Conservation (phyloP, 148 eudicot genomes). For the Drosera capensis region DNA sequence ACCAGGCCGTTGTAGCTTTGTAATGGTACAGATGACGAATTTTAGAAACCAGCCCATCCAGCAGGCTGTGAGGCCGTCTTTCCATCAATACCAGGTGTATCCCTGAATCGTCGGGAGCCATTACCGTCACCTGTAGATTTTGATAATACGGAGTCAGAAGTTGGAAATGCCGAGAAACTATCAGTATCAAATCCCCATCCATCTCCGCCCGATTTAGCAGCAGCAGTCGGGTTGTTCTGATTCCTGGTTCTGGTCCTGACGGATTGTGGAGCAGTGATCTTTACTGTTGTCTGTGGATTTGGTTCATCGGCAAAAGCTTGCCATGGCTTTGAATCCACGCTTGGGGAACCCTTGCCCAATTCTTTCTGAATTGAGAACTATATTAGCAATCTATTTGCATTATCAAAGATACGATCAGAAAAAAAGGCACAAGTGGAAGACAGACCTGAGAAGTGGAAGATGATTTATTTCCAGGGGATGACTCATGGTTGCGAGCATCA, state of each 20-base stretch:
- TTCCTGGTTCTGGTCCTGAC: conserved; percentile 66
- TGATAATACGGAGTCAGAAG: conserved; percentile 30
- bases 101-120: conserved; percentile 39
- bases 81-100: conserved; percentile 35
- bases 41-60: conserved; percentile 95
- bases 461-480: conserved; percentile 27
- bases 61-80: conserved; percentile 70
- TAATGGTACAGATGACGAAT: neutral
- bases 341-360: conserved; percentile 21
- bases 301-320: conserved; percentile 52
- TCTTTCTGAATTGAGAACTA: conserved; percentile 24
- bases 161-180: conserved; percentile 56
- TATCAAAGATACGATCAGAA: neutral
- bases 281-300: conserved; percentile 17
- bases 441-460: conserved; percentile 40
- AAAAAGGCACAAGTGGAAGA: neutral
- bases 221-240: conserved; percentile 28
- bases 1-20: no score
- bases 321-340: conserved; percentile 50
- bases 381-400: neutral
- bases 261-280: conserved; percentile 28
- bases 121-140: conserved; percentile 29
- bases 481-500: conserved; percentile 21
- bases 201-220: conserved; percentile 17
- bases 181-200: conserved; percentile 73